Evolutionary conservation across 345 rosid species (phyloP).

Genomic region (Excoecaria agallocha): DNA sequence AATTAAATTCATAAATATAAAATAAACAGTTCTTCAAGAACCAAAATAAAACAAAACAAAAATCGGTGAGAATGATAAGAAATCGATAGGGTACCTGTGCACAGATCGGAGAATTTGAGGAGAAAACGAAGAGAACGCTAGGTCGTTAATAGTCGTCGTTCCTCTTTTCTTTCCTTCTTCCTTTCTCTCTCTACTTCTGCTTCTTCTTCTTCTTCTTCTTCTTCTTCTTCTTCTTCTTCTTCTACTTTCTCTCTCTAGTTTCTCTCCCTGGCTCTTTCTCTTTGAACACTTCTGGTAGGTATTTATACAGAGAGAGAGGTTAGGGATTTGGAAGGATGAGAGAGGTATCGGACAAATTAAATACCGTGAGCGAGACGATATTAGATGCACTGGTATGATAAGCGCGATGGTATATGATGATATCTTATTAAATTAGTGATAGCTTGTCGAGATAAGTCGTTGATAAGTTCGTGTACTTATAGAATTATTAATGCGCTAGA

Average conservation of each 20-base stretch:
- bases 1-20: background rate
- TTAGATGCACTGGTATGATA: constrained; percentile 25
- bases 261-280: constrained; percentile 10
- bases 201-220: constrained; percentile 15
- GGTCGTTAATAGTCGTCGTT: constrained; percentile 24
- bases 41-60: background rate
- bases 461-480: fast-evolving
- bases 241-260: background rate
- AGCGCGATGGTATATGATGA: background rate
- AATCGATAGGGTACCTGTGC: constrained; percentile 13
- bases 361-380: constrained; percentile 39
- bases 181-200: background rate
- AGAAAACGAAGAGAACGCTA: constrained; percentile 19
- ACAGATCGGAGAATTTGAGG: constrained; percentile 39
- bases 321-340: constrained; percentile 46
- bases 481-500: constrained; percentile 12
- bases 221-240: background rate
- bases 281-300: constrained; percentile 23
- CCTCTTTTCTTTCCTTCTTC: background rate
- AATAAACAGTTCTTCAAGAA: background rate
- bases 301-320: constrained; percentile 44
- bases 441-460: fast-evolving
- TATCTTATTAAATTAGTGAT: constrained; percentile 1
- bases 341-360: constrained; percentile 36
- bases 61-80: constrained; percentile 16